Evolutionary conservation across 768 basidiomycete species (phyloP).

Genomic region (Podaxis sp.): DNA sequence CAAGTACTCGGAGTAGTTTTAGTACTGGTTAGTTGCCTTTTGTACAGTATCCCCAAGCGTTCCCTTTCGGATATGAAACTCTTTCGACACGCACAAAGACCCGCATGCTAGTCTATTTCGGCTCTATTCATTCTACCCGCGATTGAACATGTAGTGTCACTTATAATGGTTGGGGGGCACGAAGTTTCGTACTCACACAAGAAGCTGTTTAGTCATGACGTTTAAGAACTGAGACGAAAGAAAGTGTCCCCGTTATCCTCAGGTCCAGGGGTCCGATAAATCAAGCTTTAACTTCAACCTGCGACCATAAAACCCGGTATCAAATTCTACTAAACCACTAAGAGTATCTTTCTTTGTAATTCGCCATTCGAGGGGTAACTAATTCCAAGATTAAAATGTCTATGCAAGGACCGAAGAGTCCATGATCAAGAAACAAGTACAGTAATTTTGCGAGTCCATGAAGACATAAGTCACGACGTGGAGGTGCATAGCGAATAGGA

Average conservation of each 20-base stretch:
- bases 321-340: background rate
- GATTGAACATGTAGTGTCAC: no score
- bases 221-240: no score
- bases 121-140: no score
- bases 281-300: background rate
- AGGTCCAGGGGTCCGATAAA: background rate
- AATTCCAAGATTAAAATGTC: background rate
- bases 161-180: no score
- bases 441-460: background rate
- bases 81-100: no score
- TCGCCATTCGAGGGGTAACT: background rate
- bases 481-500: background rate
- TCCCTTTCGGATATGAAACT: no score
- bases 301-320: background rate
- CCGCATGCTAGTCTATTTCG: no score
- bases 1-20: no score
- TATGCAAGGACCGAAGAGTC: background rate
- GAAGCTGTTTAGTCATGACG: no score
- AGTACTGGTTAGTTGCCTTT: no score
- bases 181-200: no score
- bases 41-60: no score
- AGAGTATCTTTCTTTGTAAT: background rate
- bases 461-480: background rate
- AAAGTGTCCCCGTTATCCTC: background rate
- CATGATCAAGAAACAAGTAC: conserved; percentile 6